Evolutionary conservation across 1,139 yeast genomes (phyloP).

Genomic region (Debaryomyces sp.): DNA sequence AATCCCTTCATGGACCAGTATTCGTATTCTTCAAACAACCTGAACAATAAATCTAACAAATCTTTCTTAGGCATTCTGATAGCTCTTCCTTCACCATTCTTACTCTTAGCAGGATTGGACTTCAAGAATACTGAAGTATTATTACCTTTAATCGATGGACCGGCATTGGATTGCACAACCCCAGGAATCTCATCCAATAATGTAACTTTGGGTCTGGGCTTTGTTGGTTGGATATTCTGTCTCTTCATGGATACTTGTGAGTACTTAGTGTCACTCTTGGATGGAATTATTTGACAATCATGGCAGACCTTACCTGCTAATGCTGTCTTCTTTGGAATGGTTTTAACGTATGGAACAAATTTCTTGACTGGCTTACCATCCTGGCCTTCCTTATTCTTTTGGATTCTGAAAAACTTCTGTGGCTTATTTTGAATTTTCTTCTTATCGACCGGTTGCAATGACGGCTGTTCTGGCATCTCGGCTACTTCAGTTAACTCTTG

Average conservation of each 20-base stretch:
- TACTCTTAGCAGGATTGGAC: slow-evolving; percentile 33
- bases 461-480: slow-evolving; percentile 52
- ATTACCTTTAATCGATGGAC: slow-evolving; percentile 74
- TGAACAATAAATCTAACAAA: slow-evolving; percentile 82
- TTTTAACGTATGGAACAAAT: slow-evolving; percentile 71
- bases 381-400: slow-evolving; percentile 23
- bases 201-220: slow-evolving; percentile 71
- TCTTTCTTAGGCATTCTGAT: slow-evolving; percentile 94
- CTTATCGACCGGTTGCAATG: slow-evolving; percentile 32
- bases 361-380: slow-evolving; percentile 37
- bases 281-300: slow-evolving; percentile 88
- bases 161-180: slow-evolving; percentile 80
- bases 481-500: slow-evolving; percentile 56
- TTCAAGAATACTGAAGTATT: slow-evolving; percentile 65
- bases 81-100: slow-evolving; percentile 78
- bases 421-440: slow-evolving; percentile 35
- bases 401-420: slow-evolving; percentile 33
- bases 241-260: slow-evolving; percentile 49
- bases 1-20: slow-evolving; percentile 96
- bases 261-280: slow-evolving; percentile 71
- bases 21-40: slow-evolving; percentile 90
- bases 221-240: slow-evolving; percentile 46
- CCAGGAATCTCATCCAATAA: slow-evolving; percentile 85
- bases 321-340: slow-evolving; percentile 84
- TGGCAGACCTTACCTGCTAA: slow-evolving; percentile 87